A percentile compares a stretch with the other conserved stretches of the same genome.
phyloP scores from a whole-genome alignment of 225 moss, liverwort and hornwort species.

The Bryum argenteum region DNA sequence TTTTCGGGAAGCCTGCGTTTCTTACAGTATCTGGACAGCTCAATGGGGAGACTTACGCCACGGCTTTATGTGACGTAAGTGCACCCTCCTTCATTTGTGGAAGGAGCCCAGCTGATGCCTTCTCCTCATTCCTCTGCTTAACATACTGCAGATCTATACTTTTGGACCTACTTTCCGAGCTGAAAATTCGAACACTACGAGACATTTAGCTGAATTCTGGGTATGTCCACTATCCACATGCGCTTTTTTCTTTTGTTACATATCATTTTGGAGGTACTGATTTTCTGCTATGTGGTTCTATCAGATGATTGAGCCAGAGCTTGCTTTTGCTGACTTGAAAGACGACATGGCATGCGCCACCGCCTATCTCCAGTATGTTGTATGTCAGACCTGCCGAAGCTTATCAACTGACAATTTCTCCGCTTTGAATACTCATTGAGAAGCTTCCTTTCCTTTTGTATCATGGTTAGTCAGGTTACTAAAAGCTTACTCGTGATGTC shows the following conservation, averaged over 20 bases:
- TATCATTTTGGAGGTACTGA: slow-evolving; percentile 18
- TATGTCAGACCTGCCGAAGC: slow-evolving; percentile 44
- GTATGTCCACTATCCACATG: slow-evolving; percentile 35
- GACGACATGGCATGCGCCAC: slow-evolving; percentile 98
- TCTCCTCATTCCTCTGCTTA: slow-evolving; percentile 9
- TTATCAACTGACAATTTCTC: background rate
- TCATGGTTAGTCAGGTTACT: too few species aligned
- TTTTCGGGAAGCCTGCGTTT: slow-evolving; percentile 97
- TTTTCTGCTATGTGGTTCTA: slow-evolving; percentile 1
- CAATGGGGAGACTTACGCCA: slow-evolving; percentile 91
- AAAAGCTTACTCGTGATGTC: slow-evolving; percentile 1
- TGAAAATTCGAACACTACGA: slow-evolving; percentile 90
- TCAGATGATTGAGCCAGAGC: slow-evolving; percentile 99
- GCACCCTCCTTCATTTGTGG: slow-evolving; percentile 3
- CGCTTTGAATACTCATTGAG: too few species aligned
- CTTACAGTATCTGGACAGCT: slow-evolving; percentile 96
- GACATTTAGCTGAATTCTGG: slow-evolving; percentile 98
- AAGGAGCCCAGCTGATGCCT: slow-evolving; percentile 12
- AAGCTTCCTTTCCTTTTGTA: too few species aligned
- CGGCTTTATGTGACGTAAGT: slow-evolving; percentile 85
- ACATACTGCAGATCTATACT: slow-evolving; percentile 76
- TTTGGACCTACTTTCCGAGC: slow-evolving; percentile 99
- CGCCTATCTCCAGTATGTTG: slow-evolving; percentile 89
- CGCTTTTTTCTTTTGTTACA: background rate
- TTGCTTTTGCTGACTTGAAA: slow-evolving; percentile 93